Evolutionary conservation across 371 early-diverging fungal species (phyloP).

Genomic region (Mortierella sp.): DNA sequence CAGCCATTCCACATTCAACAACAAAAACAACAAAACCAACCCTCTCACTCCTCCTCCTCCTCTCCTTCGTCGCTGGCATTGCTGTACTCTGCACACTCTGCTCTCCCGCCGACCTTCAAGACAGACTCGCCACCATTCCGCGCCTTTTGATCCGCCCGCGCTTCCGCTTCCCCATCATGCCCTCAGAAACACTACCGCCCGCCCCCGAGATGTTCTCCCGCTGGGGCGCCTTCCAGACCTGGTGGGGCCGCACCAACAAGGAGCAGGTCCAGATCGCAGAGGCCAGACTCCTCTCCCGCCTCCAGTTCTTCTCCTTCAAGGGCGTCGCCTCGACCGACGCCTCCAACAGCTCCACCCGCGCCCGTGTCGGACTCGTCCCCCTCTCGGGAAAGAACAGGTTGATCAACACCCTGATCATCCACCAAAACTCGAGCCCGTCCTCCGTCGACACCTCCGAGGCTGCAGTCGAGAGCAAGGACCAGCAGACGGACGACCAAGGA

Average conservation of each 20-base stretch:
- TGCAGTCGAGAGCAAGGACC: conserved; percentile 42
- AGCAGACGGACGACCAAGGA: conserved; percentile 54
- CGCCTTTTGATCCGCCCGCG: conserved; percentile 47
- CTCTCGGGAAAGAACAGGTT: conserved; percentile 53
- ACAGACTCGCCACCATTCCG: conserved; percentile 35
- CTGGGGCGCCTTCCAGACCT: conserved; percentile 57
- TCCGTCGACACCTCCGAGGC: conserved; percentile 27
- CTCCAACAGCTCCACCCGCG: conserved; percentile 50
- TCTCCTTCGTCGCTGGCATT: not conserved
- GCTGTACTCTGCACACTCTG: not conserved
- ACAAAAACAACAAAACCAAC: not conserved
- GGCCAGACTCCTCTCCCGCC: conserved; percentile 53
- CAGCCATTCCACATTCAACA: not conserved
- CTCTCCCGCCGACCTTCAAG: not conserved
- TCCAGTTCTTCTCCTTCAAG: conserved; percentile 57
- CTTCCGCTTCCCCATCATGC: conserved; percentile 58
- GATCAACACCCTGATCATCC: conserved; percentile 62
- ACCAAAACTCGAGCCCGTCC: conserved; percentile 39
- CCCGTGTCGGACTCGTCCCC: conserved; percentile 64
- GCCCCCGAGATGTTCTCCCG: conserved; percentile 53
- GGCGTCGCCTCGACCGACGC: conserved; percentile 43
- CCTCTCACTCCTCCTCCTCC: not conserved
- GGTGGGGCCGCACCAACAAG: conserved; percentile 54
- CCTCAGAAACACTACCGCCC: conserved; percentile 40
- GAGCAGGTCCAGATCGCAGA: conserved; percentile 50